phyloP scores from a whole-genome alignment of 192 early-diverging fungal species.

The Mortierella alpina region DNA sequence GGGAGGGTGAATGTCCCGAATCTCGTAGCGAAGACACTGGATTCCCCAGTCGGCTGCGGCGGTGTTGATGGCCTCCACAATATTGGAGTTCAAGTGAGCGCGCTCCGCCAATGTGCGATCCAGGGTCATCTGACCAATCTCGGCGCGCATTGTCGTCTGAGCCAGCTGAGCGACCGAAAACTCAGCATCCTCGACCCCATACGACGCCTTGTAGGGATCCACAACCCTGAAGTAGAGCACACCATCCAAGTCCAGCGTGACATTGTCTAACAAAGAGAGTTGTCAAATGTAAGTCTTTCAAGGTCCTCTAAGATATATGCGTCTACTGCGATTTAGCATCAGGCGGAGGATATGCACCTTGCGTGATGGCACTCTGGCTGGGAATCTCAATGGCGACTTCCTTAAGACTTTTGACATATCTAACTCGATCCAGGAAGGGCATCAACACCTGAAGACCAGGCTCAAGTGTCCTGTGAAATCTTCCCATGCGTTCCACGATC shows the following conservation, averaged over 20 bases:
- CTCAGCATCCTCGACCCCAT: conserved; percentile 94
- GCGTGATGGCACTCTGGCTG: conserved; percentile 90
- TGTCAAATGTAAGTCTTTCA: neutral
- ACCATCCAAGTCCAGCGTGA: conserved; percentile 95
- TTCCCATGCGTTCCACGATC: conserved; percentile 97
- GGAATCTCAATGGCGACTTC: conserved; percentile 95
- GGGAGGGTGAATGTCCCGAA: conserved; percentile 95
- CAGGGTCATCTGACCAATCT: conserved; percentile 98
- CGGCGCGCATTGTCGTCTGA: conserved; percentile 99
- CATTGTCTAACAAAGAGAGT: conserved; percentile 78
- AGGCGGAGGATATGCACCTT: conserved; percentile 59
- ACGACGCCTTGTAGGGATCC: conserved; percentile 94
- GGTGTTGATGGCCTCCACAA: conserved; percentile 93
- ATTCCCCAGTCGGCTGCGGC: conserved; percentile 98
- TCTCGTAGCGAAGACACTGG: conserved; percentile 94
- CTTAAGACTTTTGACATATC: conserved; percentile 94
- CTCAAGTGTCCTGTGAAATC: conserved; percentile 84
- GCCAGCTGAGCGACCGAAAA: conserved; percentile 96
- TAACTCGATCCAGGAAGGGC: conserved; percentile 88
- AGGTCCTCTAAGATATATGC: neutral
- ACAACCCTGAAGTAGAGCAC: conserved; percentile 94
- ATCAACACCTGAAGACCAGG: conserved; percentile 92
- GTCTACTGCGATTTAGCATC: neutral
- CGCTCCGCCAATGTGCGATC: conserved; percentile 96
- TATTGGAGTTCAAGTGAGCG: conserved; percentile 91